Conservation (phyloP, 192 early-diverging fungal species). For the Coemansia sp. region DNA sequence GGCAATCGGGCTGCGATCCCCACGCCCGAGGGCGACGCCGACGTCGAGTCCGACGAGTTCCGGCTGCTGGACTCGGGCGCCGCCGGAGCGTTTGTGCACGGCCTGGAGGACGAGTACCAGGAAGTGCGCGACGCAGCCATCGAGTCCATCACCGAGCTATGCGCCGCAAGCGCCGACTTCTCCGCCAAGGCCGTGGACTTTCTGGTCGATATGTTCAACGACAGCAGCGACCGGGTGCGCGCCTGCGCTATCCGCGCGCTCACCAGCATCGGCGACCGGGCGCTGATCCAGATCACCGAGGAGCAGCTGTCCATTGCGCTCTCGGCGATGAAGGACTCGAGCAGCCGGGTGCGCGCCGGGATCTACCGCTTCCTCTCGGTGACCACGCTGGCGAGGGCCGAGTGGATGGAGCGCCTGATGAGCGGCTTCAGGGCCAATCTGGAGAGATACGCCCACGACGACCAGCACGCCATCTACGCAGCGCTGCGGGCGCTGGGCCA, state of each 20-base stretch:
- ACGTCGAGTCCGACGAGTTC: constrained; percentile 69
- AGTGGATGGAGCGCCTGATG: constrained; percentile 58
- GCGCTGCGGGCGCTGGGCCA: constrained; percentile 68
- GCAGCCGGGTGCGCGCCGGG: constrained; percentile 61
- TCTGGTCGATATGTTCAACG: constrained; percentile 97
- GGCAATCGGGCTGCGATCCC: constrained; percentile 48
- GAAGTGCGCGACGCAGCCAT: constrained; percentile 85
- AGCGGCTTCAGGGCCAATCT: constrained; percentile 65
- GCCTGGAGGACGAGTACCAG: constrained; percentile 92
- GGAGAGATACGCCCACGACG: constrained; percentile 62
- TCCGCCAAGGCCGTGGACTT: constrained; percentile 73
- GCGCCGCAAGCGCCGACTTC: constrained; percentile 69
- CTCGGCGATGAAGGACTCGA: constrained; percentile 79
- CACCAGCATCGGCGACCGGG: constrained; percentile 63
- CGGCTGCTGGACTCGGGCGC: constrained; percentile 76
- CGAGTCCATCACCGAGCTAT: constrained; percentile 79
- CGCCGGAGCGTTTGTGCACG: constrained; percentile 94
- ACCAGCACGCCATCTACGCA: constrained; percentile 67
- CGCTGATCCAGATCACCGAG: constrained; percentile 61
- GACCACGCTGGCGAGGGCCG: constrained; percentile 24
- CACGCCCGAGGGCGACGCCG: constrained; percentile 62
- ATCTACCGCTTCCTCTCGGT: constrained; percentile 78
- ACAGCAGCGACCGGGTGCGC: constrained; percentile 86
- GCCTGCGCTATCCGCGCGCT: constrained; percentile 78
- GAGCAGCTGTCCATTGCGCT: constrained; percentile 73